Base-by-base conservation (phyloP, 2,329 filamentous ascomycete species). In the Colletotrichum incanum region DNA sequence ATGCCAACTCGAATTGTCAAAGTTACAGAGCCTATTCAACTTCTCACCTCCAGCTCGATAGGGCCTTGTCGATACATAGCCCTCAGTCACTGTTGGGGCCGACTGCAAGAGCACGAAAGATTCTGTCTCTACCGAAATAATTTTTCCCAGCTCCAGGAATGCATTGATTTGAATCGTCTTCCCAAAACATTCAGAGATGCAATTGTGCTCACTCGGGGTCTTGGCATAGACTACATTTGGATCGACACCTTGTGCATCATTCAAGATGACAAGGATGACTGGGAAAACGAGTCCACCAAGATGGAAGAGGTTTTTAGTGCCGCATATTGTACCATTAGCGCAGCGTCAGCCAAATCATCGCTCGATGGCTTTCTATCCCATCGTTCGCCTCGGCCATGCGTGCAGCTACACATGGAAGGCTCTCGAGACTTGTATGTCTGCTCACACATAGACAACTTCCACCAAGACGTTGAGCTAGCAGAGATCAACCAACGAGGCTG, bases 401-500 rank as follows among this genome's bases (percentile, higher is more conserved):
- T 68, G 16, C 56, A 23, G 4, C 2, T 72, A 4, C 72, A 18
- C 18, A 37, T 1, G 12, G 39, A 8, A n/a, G 75, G 31, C 18
- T 41, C 41, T 1, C 65, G 9, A 37, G 39, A 54, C 1, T 58
- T 79, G 5, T 81, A 79, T 52, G 54, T 80, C 16, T 80, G 79
- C 37, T 49, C 75, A n/a, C 18, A 66, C 20, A 76, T 82, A 1
- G 82, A 83, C 61, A 74, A 83, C 70, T 84, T 84, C 69, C 55
- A 75, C 7, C 20, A 37, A 26, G 71, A 84, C 14, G 82, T 84
- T 0, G 74, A 79, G 1, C 58, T 79, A 0, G 74, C 78, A 0
- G 18, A 72, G 1, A 73, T 85, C 3, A 82, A 78, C 63, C 73
- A 67, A 6, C 76, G 83, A 3, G 83, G 79, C 0, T 85, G 83